A percentile compares a stretch with the other conserved stretches of the same genome.
Conservation (phyloP, 331 rosid species). For the Pyracantha coccinea region DNA sequence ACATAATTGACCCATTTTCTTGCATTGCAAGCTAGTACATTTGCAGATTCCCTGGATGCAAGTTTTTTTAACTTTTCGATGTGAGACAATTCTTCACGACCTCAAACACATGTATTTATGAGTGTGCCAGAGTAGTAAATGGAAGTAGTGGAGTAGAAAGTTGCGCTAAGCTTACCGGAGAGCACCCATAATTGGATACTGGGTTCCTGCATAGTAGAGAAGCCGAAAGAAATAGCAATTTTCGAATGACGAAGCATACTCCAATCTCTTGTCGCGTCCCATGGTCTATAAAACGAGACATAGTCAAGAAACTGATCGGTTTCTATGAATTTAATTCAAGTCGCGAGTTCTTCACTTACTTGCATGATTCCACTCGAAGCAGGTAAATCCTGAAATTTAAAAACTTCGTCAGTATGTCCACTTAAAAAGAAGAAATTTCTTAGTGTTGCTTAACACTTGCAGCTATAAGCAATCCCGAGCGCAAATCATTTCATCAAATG, state of each 20-base stretch:
- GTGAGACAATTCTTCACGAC: too few species aligned
- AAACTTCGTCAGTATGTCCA: slow-evolving; percentile 11
- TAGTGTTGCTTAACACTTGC: neutral
- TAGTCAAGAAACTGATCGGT: slow-evolving; percentile 17
- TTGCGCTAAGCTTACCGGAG: slow-evolving; percentile 45
- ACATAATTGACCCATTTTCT: neutral
- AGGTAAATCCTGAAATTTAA: slow-evolving; percentile 74
- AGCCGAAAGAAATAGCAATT: slow-evolving; percentile 86
- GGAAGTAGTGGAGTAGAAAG: neutral
- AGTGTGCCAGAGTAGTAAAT: too few species aligned
- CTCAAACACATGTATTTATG: too few species aligned
- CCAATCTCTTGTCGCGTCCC: slow-evolving; percentile 85
- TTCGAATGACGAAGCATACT: slow-evolving; percentile 85
- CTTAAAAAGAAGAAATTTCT: neutral
- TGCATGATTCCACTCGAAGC: slow-evolving; percentile 98
- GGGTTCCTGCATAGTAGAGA: slow-evolving; percentile 94
- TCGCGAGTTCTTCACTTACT: slow-evolving; percentile 44
- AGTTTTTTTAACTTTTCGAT: neutral
- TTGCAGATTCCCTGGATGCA: neutral
- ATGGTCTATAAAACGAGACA: slow-evolving; percentile 51
- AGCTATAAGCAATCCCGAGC: too few species aligned
- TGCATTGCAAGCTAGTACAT: neutral
- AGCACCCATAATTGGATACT: slow-evolving; percentile 97
- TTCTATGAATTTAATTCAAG: slow-evolving; percentile 11
- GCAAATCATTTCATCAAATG: slow-evolving; percentile 4